Base-by-base conservation (phyloP, 208 protist species). In the Polymyxa betae region DNA sequence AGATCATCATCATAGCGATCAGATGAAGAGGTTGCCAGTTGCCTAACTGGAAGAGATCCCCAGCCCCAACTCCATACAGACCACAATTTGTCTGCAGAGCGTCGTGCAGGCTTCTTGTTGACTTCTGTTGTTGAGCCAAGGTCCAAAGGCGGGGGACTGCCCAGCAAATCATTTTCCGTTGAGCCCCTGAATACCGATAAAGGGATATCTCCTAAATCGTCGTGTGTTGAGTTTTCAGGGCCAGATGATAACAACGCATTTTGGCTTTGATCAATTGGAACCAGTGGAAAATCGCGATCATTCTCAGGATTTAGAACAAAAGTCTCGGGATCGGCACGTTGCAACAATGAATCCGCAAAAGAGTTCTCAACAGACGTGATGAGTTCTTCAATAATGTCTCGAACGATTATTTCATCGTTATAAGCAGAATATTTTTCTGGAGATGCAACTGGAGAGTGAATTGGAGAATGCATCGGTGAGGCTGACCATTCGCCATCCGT, bases 281-380 rank as follows among this genome's bases (percentile, higher is more conserved):
- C n/a, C n/a, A n/a, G n/a, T n/a, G n/a, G n/a, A n/a, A n/a, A n/a
- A n/a, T n/a, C n/a, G n/a, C n/a, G n/a, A n/a, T n/a, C n/a, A n/a
- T n/a, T n/a, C n/a, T n/a, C n/a, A n/a, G n/a, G n/a, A n/a, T n/a
- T n/a, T n/a, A n/a, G n/a, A n/a, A n/a, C n/a, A n/a, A n/a, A n/a
- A n/a, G n/a, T n/a, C n/a, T n/a, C n/a, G n/a, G n/a, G n/a, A n/a
- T n/a, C n/a, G n/a, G n/a, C n/a, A n/a, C n/a, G n/a, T n/a, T n/a
- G n/a, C n/a, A n/a, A n/a, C n/a, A n/a, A n/a, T n/a, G n/a, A n/a
- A n/a, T n/a, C n/a, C n/a, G n/a, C n/a, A 43, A 40, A 40, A 82
- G 16, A n/a, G 72, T 82, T n/a, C 10, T 82, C 72, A 82, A 40
- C 72, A n/a, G 72, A 82, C 16, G n/a, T 5, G 72, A 82, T 35